Evolutionary conservation across 306 rosid species (phyloP).

Genomic region (Arachis stenosperma): DNA sequence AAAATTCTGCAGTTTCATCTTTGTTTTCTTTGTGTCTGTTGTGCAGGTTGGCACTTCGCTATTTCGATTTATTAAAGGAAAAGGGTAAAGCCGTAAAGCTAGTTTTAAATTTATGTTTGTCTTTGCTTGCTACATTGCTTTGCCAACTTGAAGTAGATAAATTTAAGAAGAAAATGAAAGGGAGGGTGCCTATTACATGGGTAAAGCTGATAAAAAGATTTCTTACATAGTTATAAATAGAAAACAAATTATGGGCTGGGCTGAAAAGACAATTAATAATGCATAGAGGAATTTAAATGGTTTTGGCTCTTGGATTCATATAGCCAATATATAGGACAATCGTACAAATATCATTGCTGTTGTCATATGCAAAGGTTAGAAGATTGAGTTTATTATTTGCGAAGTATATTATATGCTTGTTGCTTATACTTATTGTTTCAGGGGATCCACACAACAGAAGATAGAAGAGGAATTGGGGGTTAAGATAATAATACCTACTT

Average conservation of each 20-base stretch:
- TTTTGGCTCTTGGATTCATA: conserved; percentile 35
- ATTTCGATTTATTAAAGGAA: conserved; percentile 76
- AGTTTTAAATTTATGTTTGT: conserved; percentile 29
- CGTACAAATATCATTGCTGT: conserved; percentile 18
- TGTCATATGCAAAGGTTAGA: conserved; percentile 36
- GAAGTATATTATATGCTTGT: conserved; percentile 26
- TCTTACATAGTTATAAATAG: not conserved
- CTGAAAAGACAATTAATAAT: conserved; percentile 31
- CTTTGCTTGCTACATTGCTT: conserved; percentile 22
- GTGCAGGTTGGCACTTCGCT: conserved; percentile 88
- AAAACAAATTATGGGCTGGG: conserved; percentile 11
- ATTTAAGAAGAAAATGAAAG: conserved; percentile 12
- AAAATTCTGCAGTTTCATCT: conserved; percentile 8
- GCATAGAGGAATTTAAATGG: conserved; percentile 23
- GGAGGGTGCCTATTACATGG: conserved; percentile 10
- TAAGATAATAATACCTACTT: conserved; percentile 69
- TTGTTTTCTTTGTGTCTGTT: conserved; percentile 44
- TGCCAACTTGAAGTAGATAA: conserved; percentile 24
- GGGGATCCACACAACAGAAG: conserved; percentile 72
- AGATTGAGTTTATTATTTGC: conserved; percentile 38
- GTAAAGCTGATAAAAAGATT: conserved; percentile 1
- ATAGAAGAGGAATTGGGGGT: conserved; percentile 83
- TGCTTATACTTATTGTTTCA: conserved; percentile 44
- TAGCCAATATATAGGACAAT: conserved; percentile 4
- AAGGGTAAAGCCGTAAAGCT: conserved; percentile 57